phyloP scores from a whole-genome alignment of 2,329 filamentous ascomycete species.

The Venturia carpophila region DNA sequence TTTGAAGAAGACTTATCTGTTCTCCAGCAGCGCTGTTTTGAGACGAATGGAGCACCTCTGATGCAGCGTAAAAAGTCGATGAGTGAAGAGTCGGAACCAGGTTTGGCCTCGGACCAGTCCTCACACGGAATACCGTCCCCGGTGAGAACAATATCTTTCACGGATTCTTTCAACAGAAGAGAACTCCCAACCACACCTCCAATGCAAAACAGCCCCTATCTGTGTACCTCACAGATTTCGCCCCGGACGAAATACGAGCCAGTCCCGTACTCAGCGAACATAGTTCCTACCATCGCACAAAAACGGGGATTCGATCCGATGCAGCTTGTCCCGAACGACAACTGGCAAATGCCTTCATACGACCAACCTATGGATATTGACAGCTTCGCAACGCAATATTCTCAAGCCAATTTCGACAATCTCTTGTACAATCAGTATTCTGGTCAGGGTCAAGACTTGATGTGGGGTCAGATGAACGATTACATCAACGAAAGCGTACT shows the following conservation, averaged over 20 bases:
- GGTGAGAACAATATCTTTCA: slow-evolving; percentile 28
- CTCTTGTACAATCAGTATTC: background rate
- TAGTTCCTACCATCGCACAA: background rate
- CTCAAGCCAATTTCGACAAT: background rate
- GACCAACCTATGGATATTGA: slow-evolving; percentile 2
- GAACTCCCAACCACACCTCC: slow-evolving; percentile 30
- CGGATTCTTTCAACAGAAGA: slow-evolving; percentile 27
- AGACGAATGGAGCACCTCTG: slow-evolving; percentile 43
- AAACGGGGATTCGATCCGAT: background rate
- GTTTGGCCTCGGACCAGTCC: slow-evolving; percentile 34
- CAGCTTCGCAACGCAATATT: background rate
- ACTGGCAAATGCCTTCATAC: slow-evolving; percentile 4
- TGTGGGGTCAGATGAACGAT: slow-evolving; percentile 7
- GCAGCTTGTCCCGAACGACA: background rate
- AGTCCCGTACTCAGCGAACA: background rate
- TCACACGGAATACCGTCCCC: slow-evolving; percentile 31
- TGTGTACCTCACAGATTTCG: background rate
- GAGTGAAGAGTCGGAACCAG: slow-evolving; percentile 51
- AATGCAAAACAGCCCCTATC: background rate
- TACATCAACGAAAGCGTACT: background rate
- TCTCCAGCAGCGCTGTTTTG: slow-evolving; percentile 42
- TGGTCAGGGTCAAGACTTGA: background rate
- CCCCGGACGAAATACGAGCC: slow-evolving; percentile 2
- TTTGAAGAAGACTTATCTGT: slow-evolving; percentile 53
- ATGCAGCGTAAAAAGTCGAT: slow-evolving; percentile 48